Evolutionary conservation across 2,329 filamentous ascomycete genomes (phyloP), one percentile per base, ranked within the genome.

Genomic region (Orbilia ellipsospora): DNA sequence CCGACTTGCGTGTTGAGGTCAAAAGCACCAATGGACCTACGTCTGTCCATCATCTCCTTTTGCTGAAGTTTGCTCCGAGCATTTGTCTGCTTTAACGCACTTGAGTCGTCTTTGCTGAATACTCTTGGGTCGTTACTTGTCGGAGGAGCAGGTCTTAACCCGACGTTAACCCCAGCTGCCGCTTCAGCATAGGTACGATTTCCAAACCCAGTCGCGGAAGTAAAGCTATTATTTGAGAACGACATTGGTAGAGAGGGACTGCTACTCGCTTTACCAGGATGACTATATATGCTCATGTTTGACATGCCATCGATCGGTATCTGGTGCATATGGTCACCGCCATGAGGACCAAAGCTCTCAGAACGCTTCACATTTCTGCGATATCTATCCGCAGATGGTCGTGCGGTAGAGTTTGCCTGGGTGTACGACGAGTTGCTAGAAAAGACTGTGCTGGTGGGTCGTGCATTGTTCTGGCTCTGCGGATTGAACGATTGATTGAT

Each of bases 111-210:
- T 16, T 73, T 79, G 68, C 78, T 79, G 50, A 79, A 79, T 5
- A 67, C 50, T 48, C 74, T 74, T 54, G 68, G 40, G 54, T 75
- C 63, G 62, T 64, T 72, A 16, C 26, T 40, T 13, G 44, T 73
- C 5, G 31, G 5, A 64, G 42, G 62, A 18, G 76, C 20, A 59
- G 64, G 60, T 18, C 77, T 79, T 64, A 72, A 75, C 75, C 75
- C 73, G 68, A 78, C 69, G 73, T 77, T 63, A 16, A 67, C 61
- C 48, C 70, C 72, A 82, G 74, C 80, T 80, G 60, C 83, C 81
- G 57, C 85, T 84, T 77, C 85, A 85, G 80, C 89, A 87, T 74
- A 89, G 80, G 79, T 89, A 85, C 85, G 84, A 88, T 86, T 65
- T 85, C 85, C 15, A 85, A 85, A 48, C 20, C 85, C 84, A 20